Base-by-base conservation (phyloP, 352 stramenopile species). In the Phytophthora macrochlamydospora region DNA sequence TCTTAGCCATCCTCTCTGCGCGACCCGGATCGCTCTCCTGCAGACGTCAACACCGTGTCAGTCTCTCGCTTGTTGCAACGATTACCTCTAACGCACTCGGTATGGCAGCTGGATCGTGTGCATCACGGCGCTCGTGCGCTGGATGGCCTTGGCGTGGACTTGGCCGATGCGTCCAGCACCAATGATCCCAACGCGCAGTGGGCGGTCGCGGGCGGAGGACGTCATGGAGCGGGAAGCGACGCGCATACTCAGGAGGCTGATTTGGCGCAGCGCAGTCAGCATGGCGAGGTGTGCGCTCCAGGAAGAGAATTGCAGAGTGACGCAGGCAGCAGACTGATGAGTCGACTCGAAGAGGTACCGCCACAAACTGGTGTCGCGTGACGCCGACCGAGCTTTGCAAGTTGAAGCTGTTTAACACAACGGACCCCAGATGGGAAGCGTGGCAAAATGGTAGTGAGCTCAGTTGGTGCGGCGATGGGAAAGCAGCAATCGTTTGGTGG, bases 101-200 rank as follows among this genome's bases (percentile, higher is more conserved):
- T 52, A 33, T 37, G 60, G 69, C 3, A 66, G 12, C 61, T 75
- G 63, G 59, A 90, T 83, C 61, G 61, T 72, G 51, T 78, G 69
- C 12, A 91, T 67, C 7, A 79, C 71, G 35, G 80, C 80, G 18
- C 70, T 78, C 4, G 79, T 76, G 29, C 78, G 76, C 37, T 77
- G 71, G 6, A 94, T 61, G 9, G 78, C 65, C 28, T 87, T 57
- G 2, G 74, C 79, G 55, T 94, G 86, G 37, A 94, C 79, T 56
- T 73, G 51, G 7, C 73, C 86, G 52, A 94, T 94, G 37, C 86
- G 82, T 29, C 86, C 86, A 7, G 77, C 83, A 31, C 86, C 86
- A 4, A 94, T 61, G 50, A 94, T 86, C 6, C 82, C 86, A 11
- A 94, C 81, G 11, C 81, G 82, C 51, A 91, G 52, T 29, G 69